A percentile compares a stretch with the other conserved stretches of the same genome.
phyloP scores from a whole-genome alignment of 2,329 filamentous ascomycete genomes.

The Exophiala oligosperma region DNA sequence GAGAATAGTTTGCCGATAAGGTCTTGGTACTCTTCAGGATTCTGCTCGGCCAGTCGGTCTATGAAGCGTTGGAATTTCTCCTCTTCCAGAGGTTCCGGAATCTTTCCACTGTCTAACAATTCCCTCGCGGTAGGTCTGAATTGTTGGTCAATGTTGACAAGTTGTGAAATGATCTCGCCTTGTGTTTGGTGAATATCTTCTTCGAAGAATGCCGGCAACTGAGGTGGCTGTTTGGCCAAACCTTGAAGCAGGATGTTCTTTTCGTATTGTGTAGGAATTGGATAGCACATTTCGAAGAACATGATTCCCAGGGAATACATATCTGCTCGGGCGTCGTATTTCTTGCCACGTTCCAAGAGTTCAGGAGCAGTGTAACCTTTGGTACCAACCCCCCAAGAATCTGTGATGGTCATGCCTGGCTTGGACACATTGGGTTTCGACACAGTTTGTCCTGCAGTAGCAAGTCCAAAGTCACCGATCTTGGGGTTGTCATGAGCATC shows the following conservation, averaged over 20 bases:
- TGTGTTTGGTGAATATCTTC: constrained; percentile 50
- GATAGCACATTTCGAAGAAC: constrained; percentile 93
- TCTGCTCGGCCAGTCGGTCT: constrained; percentile 75
- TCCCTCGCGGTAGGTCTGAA: constrained; percentile 80
- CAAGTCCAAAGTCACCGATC: constrained; percentile 94
- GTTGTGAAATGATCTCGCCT: constrained; percentile 72
- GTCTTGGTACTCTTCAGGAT: constrained; percentile 65
- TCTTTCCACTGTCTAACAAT: constrained; percentile 78
- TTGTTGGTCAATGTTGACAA: constrained; percentile 79
- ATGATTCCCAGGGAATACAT: constrained; percentile 98
- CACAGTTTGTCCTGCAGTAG: constrained; percentile 72
- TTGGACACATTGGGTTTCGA: constrained; percentile 10
- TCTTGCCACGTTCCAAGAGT: constrained; percentile 58
- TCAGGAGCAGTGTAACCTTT: constrained; percentile 93
- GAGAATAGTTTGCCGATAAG: constrained; percentile 20
- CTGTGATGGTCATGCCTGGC: constrained; percentile 18
- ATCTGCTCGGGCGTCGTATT: constrained; percentile 92
- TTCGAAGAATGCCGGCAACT: constrained; percentile 72
- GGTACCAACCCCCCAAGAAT: constrained; percentile 62
- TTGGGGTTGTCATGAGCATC: constrained; percentile 87
- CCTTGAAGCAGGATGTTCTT: constrained; percentile 59
- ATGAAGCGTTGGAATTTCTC: constrained; percentile 84
- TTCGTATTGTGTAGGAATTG: constrained; percentile 63
- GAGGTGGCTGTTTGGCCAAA: constrained; percentile 63
- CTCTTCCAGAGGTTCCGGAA: constrained; percentile 89